These are phyloP conservation scores for Nidularia pulvinata DNA, from an alignment of 768 basidiomycete genomes.

Conservation along the genomic window DNA sequence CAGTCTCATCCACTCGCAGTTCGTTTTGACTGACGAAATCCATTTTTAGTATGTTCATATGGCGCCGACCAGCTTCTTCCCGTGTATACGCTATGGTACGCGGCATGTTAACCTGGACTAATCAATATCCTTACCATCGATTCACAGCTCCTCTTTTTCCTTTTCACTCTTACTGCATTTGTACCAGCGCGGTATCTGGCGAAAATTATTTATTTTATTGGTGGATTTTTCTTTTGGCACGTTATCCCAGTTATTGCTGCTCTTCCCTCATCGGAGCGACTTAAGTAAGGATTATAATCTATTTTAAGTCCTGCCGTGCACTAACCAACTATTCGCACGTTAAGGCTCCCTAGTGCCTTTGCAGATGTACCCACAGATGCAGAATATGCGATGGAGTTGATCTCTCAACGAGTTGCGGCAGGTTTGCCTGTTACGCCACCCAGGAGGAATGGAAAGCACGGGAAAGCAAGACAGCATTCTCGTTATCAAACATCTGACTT, in stretches of 20 bases:
- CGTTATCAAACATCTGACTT: background rate
- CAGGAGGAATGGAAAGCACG: constrained; percentile 10
- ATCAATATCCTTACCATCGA: background rate
- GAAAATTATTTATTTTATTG: constrained; percentile 41
- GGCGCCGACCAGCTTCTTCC: constrained; percentile 57
- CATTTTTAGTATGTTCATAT: constrained; percentile 56
- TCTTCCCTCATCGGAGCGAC: constrained; percentile 42
- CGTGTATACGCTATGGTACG: constrained; percentile 46
- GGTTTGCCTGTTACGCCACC: constrained; percentile 47
- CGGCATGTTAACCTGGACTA: background rate
- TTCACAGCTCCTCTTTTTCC: constrained; percentile 32
- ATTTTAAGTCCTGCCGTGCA: background rate
- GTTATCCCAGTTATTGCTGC: constrained; percentile 52
- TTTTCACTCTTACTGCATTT: constrained; percentile 37
- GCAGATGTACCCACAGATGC: constrained; percentile 62
- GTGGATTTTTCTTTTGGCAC: constrained; percentile 67
- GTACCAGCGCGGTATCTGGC: constrained; percentile 49
- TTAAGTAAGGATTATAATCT: constrained; percentile 30
- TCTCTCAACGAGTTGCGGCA: constrained; percentile 55
- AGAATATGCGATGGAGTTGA: constrained; percentile 71
- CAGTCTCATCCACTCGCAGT: background rate
- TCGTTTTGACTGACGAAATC: constrained; percentile 2
- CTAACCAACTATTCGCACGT: constrained; percentile 1
- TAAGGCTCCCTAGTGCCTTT: constrained; percentile 46
- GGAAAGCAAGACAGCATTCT: background rate